A percentile compares a stretch with the other conserved stretches of the same genome.
These are phyloP conservation scores for Sarocladium oryzae DNA, from an alignment of 2,329 filamentous ascomycete genomes.

Conservation along the genomic window DNA sequence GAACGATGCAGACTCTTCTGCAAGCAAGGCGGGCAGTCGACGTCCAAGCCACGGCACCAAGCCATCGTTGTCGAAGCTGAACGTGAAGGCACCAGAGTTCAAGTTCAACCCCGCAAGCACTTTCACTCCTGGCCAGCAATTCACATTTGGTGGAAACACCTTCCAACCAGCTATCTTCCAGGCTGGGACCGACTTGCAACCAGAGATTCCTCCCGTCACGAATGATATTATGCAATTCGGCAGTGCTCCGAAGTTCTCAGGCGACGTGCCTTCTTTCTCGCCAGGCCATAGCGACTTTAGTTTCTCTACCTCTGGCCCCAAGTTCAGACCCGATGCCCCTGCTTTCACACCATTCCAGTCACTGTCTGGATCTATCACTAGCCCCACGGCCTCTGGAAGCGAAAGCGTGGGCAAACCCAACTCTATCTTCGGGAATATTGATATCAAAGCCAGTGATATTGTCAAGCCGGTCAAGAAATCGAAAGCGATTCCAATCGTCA, in stretches of 20 bases:
- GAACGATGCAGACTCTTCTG: slow-evolving; percentile 42
- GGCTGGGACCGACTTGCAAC: slow-evolving; percentile 19
- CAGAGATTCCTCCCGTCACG: slow-evolving; percentile 15
- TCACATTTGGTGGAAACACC: slow-evolving; percentile 39
- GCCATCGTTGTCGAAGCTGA: slow-evolving; percentile 70
- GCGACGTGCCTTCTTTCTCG: slow-evolving; percentile 63
- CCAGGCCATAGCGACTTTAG: slow-evolving; percentile 60
- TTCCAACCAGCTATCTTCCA: slow-evolving; percentile 46
- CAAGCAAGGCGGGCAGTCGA: slow-evolving; percentile 26
- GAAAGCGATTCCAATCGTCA: slow-evolving; percentile 78
- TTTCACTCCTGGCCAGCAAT: slow-evolving; percentile 39
- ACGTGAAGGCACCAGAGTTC: slow-evolving; percentile 85
- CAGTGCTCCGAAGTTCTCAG: slow-evolving; percentile 54
- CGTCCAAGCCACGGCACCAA: slow-evolving; percentile 57
- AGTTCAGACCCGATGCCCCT: slow-evolving; percentile 71
- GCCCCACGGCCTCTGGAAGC: slow-evolving; percentile 35
- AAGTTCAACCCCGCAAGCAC: slow-evolving; percentile 58
- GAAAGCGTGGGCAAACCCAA: slow-evolving; percentile 35
- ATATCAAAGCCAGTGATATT: slow-evolving; percentile 53
- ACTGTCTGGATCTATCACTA: slow-evolving; percentile 41
- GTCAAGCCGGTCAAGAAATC: slow-evolving; percentile 63
- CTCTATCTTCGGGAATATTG: slow-evolving; percentile 66
- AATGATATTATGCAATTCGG: slow-evolving; percentile 27
- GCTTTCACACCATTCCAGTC: slow-evolving; percentile 60
- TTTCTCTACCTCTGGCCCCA: slow-evolving; percentile 59